phyloP scores from a whole-genome alignment of 2,329 filamentous ascomycete species.

The Penicillium rolfsii region DNA sequence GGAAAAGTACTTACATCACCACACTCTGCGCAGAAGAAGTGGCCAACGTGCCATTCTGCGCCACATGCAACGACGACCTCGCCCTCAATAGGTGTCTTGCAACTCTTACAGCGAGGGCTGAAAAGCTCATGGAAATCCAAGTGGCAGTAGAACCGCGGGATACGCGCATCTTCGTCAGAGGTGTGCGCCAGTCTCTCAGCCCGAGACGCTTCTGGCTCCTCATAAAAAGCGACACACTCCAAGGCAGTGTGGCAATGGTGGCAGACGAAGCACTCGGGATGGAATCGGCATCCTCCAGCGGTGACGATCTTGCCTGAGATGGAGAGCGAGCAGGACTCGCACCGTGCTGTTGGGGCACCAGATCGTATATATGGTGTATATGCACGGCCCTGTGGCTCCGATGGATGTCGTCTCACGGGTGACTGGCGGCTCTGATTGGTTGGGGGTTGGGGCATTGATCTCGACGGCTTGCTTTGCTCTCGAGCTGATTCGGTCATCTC shows the following conservation, averaged over 20 bases:
- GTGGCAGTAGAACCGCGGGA: slow-evolving; percentile 89
- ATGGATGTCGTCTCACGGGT: slow-evolving; percentile 39
- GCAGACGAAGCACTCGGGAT: slow-evolving; percentile 91
- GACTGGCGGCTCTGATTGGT: slow-evolving; percentile 29
- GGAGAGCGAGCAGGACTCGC: slow-evolving; percentile 78
- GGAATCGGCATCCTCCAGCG: slow-evolving; percentile 80
- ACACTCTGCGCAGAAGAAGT: slow-evolving; percentile 99
- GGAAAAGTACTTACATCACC: slow-evolving; percentile 65
- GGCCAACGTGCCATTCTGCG: slow-evolving; percentile 93
- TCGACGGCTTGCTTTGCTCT: slow-evolving; percentile 14
- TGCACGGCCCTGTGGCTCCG: slow-evolving; percentile 45
- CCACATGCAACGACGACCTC: slow-evolving; percentile 94
- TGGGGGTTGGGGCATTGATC: slow-evolving; percentile 24
- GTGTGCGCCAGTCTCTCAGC: slow-evolving; percentile 70
- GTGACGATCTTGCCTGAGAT: slow-evolving; percentile 91
- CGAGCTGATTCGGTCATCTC: slow-evolving; percentile 34
- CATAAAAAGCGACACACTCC: slow-evolving; percentile 94
- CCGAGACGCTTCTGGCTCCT: slow-evolving; percentile 77
- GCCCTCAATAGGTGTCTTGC: slow-evolving; percentile 93
- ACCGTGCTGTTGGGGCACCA: slow-evolving; percentile 67
- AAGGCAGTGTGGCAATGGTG: slow-evolving; percentile 83
- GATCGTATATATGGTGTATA: slow-evolving; percentile 51
- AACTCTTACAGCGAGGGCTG: slow-evolving; percentile 90
- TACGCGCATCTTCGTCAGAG: slow-evolving; percentile 63
- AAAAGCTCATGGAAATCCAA: slow-evolving; percentile 98